Evolutionary conservation across 1,139 yeast genomes (phyloP).

Genomic region (Yamadazyma songkhlaensis): DNA sequence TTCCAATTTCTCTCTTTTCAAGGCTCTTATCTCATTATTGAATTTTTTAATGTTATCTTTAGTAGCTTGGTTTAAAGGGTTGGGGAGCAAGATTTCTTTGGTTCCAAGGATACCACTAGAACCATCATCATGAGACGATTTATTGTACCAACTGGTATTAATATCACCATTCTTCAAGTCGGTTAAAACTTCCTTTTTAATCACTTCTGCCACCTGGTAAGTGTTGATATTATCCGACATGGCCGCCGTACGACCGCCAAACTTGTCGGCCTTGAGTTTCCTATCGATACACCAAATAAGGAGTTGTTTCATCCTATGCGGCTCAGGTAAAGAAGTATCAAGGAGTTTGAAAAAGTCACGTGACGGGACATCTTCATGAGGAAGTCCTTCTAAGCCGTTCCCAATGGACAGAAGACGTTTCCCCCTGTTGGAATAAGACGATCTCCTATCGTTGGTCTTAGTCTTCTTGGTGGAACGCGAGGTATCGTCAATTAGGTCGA

Average conservation of each 20-base stretch:
- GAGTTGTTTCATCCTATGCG: constrained; percentile 69
- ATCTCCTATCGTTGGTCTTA: constrained; percentile 32
- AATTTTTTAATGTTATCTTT: constrained; percentile 43
- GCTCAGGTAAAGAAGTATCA: constrained; percentile 63
- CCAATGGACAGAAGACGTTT: constrained; percentile 74
- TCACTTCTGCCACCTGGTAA: constrained; percentile 56
- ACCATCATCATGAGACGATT: constrained; percentile 23
- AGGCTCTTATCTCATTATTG: constrained; percentile 38
- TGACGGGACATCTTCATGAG: constrained; percentile 61
- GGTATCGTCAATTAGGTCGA: constrained; percentile 11
- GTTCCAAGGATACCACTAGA: constrained; percentile 18
- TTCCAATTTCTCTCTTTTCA: constrained; percentile 45
- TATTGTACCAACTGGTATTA: constrained; percentile 65
- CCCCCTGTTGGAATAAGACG: constrained; percentile 59
- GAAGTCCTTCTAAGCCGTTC: constrained; percentile 66
- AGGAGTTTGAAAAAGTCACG: constrained; percentile 61
- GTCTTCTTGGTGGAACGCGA: constrained; percentile 4
- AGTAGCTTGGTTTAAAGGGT: constrained; percentile 56
- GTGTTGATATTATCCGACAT: constrained; percentile 32
- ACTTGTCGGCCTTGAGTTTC: constrained; percentile 37
- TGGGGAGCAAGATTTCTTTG: constrained; percentile 41
- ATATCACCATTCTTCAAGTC: constrained; percentile 60
- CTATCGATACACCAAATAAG: constrained; percentile 68
- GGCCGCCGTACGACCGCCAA: constrained; percentile 9
- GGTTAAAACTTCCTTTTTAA: constrained; percentile 60